Evolutionary conservation across 2,329 filamentous ascomycete species (phyloP).

Genomic region (Scedosporium minutisporum): DNA sequence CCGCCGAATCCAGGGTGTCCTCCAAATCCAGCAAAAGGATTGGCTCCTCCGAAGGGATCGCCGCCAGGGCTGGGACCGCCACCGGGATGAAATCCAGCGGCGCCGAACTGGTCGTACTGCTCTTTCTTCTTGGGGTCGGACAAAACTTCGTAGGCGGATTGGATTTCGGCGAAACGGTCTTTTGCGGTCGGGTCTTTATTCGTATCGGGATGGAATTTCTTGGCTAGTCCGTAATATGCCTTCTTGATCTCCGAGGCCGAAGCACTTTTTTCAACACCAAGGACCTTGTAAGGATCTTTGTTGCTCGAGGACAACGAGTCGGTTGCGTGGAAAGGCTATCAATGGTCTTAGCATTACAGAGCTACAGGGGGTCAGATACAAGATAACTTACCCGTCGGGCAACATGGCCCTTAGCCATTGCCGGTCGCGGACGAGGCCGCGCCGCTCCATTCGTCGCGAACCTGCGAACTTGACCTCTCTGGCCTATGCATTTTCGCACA

Average conservation of each 20-base stretch:
- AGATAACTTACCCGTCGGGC: constrained; percentile 12
- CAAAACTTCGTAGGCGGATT: constrained; percentile 86
- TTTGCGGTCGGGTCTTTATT: constrained; percentile 94
- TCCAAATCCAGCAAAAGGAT: constrained; percentile 52
- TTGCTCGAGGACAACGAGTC: constrained; percentile 31
- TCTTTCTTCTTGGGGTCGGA: constrained; percentile 90
- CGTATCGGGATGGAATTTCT: constrained; percentile 96
- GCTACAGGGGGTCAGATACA: constrained; percentile 10
- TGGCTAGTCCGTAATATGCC: constrained; percentile 93
- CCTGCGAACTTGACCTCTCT: constrained; percentile 20
- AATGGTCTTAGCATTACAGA: background rate
- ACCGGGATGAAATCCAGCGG: constrained; percentile 75
- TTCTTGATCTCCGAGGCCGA: constrained; percentile 88
- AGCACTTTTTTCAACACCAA: constrained; percentile 78
- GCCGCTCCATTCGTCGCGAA: constrained; percentile 3
- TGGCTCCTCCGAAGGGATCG: constrained; percentile 51
- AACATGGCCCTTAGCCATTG: constrained; percentile 18
- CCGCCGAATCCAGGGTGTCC: constrained; percentile 61
- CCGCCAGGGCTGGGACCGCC: constrained; percentile 44
- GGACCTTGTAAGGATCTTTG: constrained; percentile 76
- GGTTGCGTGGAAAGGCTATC: constrained; percentile 53
- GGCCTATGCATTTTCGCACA: constrained; percentile 29
- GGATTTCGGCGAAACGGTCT: constrained; percentile 87
- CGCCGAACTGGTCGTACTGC: constrained; percentile 82
- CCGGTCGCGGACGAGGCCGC: background rate